Percentiles rank a stretch among this genome's conserved stretches.
phyloP scores from a whole-genome alignment of 2,329 filamentous ascomycete species.

The Aspergillus versicolor region DNA sequence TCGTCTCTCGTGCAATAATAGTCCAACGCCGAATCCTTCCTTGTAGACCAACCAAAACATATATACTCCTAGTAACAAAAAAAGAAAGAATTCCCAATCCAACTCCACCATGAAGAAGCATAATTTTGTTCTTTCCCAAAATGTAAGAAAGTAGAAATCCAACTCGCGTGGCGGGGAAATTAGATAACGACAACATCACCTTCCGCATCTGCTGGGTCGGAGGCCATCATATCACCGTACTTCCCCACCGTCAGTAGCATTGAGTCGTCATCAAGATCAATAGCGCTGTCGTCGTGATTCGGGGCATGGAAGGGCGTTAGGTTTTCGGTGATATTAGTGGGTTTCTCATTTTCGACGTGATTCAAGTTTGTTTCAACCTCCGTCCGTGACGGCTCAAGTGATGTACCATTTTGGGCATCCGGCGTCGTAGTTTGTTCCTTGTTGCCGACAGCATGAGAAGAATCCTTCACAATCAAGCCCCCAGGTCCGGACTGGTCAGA shows the following conservation, averaged over 20 bases:
- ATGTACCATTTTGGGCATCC: conserved; percentile 18
- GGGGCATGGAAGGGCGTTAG: conserved; percentile 30
- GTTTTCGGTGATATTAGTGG: conserved; percentile 46
- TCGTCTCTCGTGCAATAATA: conserved; percentile 32
- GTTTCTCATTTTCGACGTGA: conserved; percentile 42
- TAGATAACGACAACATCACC: conserved; percentile 48
- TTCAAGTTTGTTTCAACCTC: conserved; percentile 23
- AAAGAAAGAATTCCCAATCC: conserved; percentile 6
- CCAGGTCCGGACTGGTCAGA: conserved; percentile 23
- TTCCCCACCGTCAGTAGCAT: conserved; percentile 44
- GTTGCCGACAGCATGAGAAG: conserved; percentile 15
- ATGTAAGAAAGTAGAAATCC: conserved; percentile 17
- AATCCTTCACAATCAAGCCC: conserved; percentile 23
- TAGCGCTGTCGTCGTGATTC: conserved; percentile 69
- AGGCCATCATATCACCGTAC: conserved; percentile 47
- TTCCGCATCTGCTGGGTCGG: conserved; percentile 46
- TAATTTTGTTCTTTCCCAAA: conserved; percentile 21
- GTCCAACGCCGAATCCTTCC: conserved; percentile 26
- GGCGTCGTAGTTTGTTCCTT: conserved; percentile 19
- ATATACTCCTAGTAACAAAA: conserved; percentile 21
- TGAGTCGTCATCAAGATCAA: conserved; percentile 59
- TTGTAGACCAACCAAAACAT: conserved; percentile 24
- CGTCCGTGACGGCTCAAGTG: conserved; percentile 15
- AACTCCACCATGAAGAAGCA: conserved; percentile 31
- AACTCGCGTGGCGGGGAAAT: conserved; percentile 13